Evolutionary conservation across 495 filamentous ascomycete genomes (phyloP).

Genomic region (Aspergillus bridgeri): DNA sequence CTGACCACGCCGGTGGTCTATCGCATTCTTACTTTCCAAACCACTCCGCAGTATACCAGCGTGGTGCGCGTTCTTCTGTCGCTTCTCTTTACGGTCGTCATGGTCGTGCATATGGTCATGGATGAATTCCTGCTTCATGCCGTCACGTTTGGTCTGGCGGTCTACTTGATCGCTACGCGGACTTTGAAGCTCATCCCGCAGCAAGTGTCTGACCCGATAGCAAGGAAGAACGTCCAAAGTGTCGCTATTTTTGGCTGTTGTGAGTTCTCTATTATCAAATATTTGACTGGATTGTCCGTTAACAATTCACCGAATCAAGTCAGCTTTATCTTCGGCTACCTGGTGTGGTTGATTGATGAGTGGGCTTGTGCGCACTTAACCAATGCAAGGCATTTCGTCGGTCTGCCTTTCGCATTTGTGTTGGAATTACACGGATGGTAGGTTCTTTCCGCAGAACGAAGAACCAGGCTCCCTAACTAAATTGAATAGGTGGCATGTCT

Average conservation of each 20-base stretch:
- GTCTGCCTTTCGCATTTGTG: slow-evolving; percentile 48
- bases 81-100: slow-evolving; percentile 29
- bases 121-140: slow-evolving; percentile 34
- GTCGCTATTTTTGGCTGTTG: slow-evolving; percentile 17
- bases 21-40: slow-evolving; percentile 44
- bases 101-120: slow-evolving; percentile 42
- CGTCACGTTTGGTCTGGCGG: slow-evolving; percentile 13
- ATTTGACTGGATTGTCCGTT: slow-evolving; percentile 5
- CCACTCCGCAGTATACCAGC: slow-evolving; percentile 22
- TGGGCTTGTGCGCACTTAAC: slow-evolving; percentile 22
- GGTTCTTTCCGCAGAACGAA: slow-evolving; percentile 9
- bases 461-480: background rate
- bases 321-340: slow-evolving; percentile 24
- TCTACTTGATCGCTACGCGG: slow-evolving; percentile 27
- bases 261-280: slow-evolving; percentile 12
- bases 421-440: slow-evolving; percentile 58
- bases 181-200: slow-evolving; percentile 27
- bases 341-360: slow-evolving; percentile 24
- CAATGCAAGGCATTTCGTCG: slow-evolving; percentile 8
- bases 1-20: slow-evolving; percentile 50
- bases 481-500: slow-evolving; percentile 48
- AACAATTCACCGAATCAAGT: slow-evolving; percentile 7
- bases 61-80: slow-evolving; percentile 27
- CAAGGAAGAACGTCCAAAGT: slow-evolving; percentile 13
- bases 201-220: slow-evolving; percentile 10